Evolutionary conservation across 31 red algal species (phyloP), one percentile per base, ranked within the genome.

Genomic region (Asparagopsis taxiformis): DNA sequence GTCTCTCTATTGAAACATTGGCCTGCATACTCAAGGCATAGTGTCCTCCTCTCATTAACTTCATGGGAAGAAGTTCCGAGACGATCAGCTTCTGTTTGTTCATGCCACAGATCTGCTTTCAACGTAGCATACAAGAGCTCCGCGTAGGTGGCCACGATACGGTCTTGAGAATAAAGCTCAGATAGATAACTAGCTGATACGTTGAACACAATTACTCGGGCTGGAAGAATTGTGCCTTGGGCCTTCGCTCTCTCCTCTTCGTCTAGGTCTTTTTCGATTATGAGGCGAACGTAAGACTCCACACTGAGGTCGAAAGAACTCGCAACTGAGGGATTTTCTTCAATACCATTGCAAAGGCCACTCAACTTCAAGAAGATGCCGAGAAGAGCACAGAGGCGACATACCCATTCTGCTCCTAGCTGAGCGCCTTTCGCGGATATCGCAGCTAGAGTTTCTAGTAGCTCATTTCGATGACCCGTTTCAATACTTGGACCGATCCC

Each of bases 21-120:
- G 1, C 65, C 77, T 3, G 77, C 77, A 23, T 67, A 62, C 24
- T 67, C 43, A 4, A 82, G 51, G 61, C 77, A 82, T 17, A 82
- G 65, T 33, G 65, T 71, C 38, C 77, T 54, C 25, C 77, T 25
- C 3, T 69, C 65, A 61, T 82, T 55, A 46, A 82, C 35, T 25
- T 82, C 38, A 49, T 15, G 36, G 11, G 50, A 28, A 1, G 65
- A 25, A 31, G 65, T 52, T 19, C 28, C 38, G 19, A 31, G 38
- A n/a, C 54, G 43, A 10, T 49, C 46, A 22, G 65, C 49, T 26
- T 70, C 65, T 6, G 50, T 53, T 0, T 63, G 54, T 31, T 82
- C 77, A 20, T 82, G 77, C 29, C 36, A 39, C 37, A 82, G 61
- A 34, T 82, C 77, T 38, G 31, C 62, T 29, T 53, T 31, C 15